Evolutionary conservation across 768 basidiomycete genomes (phyloP).

Genomic region (Mycena capillaripes): DNA sequence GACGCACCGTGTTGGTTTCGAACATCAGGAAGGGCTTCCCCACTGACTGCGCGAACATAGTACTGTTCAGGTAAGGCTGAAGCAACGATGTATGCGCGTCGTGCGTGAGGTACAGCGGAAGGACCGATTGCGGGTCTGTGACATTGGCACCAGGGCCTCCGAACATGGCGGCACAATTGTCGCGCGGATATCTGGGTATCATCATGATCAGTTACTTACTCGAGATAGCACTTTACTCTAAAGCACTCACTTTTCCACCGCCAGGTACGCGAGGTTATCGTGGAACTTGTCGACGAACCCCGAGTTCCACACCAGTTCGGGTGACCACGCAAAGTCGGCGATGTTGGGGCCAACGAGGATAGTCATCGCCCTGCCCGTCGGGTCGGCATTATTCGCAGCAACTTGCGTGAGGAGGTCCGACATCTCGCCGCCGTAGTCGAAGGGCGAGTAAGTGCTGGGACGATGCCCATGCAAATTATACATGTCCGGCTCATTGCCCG

Average conservation of each 20-base stretch:
- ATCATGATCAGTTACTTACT: neutral
- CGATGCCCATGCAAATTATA: neutral
- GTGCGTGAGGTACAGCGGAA: neutral
- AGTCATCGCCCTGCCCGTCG: slow-evolving; percentile 1
- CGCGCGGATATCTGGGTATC: neutral
- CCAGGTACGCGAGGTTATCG: slow-evolving; percentile 41
- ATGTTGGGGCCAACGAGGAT: slow-evolving; percentile 31
- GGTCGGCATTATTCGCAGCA: neutral
- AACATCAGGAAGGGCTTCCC: too few relatives aligned
- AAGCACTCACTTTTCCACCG: neutral
- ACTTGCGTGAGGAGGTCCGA: neutral
- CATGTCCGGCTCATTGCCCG: too few relatives aligned
- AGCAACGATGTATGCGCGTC: neutral
- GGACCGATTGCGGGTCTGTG: neutral
- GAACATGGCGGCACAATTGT: slow-evolving; percentile 47
- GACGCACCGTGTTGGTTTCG: slow-evolving; percentile 1
- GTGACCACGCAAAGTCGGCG: neutral
- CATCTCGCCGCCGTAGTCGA: slow-evolving; percentile 1
- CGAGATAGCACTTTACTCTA: neutral
- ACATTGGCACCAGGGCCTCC: neutral
- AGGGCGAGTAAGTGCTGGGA: neutral
- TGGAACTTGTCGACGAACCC: neutral
- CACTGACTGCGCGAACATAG: neutral
- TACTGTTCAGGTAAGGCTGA: slow-evolving; percentile 45
- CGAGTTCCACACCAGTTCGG: neutral